Conservation (phyloP, 2,329 filamentous ascomycete species). For the Verruconis gallopava region DNA sequence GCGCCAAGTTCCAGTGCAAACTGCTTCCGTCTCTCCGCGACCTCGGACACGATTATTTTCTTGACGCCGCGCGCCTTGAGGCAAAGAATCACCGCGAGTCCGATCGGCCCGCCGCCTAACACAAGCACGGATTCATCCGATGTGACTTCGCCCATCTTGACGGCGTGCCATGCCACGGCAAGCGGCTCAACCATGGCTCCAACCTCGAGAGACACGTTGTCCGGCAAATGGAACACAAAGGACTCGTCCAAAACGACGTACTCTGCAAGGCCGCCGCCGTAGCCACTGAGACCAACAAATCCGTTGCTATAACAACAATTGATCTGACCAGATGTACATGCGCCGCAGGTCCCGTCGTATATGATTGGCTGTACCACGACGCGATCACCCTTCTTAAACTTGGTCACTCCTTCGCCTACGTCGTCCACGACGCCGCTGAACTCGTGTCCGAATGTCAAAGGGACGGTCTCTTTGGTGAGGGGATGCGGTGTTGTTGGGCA, state of each 20-base stretch:
- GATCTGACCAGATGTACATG: conserved; percentile 38
- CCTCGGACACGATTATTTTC: conserved; percentile 42
- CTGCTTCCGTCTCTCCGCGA: conserved; percentile 33
- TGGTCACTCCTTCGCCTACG: conserved; percentile 30
- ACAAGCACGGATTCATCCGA: conserved; percentile 34
- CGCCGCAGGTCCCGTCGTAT: conserved; percentile 39
- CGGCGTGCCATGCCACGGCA: conserved; percentile 43
- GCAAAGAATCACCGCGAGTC: conserved; percentile 36
- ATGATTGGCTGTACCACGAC: conserved; percentile 57
- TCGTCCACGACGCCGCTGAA: conserved; percentile 39
- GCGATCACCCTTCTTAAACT: conserved; percentile 35
- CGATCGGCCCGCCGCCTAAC: conserved; percentile 41
- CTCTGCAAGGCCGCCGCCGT: conserved; percentile 40
- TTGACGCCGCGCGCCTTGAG: conserved; percentile 30
- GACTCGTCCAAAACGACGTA: conserved; percentile 37
- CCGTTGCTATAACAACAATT: conserved; percentile 44
- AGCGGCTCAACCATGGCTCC: conserved; percentile 40
- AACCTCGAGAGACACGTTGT: conserved; percentile 38
- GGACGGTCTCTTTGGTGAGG: conserved; percentile 35
- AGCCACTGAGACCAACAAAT: conserved; percentile 39
- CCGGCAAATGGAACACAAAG: conserved; percentile 34
- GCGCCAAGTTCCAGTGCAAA: conserved; percentile 40
- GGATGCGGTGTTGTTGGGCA: conserved; percentile 41
- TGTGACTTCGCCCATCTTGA: conserved; percentile 37
- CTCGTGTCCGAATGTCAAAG: conserved; percentile 36